Evolutionary conservation across 2,329 filamentous ascomycete species (phyloP), one percentile per base, ranked within the genome.

Genomic region (Colletotrichum somersetense): DNA sequence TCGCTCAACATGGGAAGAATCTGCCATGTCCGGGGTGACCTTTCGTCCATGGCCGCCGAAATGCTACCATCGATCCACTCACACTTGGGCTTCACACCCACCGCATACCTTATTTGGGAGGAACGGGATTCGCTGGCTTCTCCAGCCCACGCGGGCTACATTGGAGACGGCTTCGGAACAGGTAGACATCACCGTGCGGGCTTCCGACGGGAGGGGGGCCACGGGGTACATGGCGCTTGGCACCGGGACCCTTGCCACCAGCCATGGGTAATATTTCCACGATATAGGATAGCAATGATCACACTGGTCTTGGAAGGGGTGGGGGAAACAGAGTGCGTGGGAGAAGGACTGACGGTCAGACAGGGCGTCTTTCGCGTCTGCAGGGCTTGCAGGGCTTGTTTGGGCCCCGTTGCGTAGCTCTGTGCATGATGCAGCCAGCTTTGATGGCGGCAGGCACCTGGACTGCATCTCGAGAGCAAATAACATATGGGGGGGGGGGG

Each of bases 11-110:
- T 42, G 20, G 18, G 38, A 33, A 20, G 14, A 42, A 40, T 26
- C 33, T 62, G 59, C 59, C 38, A 44, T 55, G 62, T 16, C 38
- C 23, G 20, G 62, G 50, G 48, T 26, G 26, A 26, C 26, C 26
- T 14, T 42, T 42, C 40, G 58, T 65, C 69, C 69, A 58, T 59
- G 65, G 30, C 65, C 58, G 69, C 66, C 69, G 69, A 61, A 50
- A 55, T 65, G 59, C 69, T 59, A 69, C 69, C 53, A 26, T 40
- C 46, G 69, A 65, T 72, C 69, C 69, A 72, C 69, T 48, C 69
- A 72, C 69, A 72, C 69, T 52, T 6, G 10, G 33, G 18, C 30
- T 40, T 55, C 50, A 50, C 53, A 58, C 57, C 62, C 50, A 67
- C 42, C n/a, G 16, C 55, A 48, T 35, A 38, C 26, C 53, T 35